A percentile compares a stretch with the other conserved stretches of the same genome.
Conservation (phyloP, 192 early-diverging fungal species). For the Dissophora globulifera region DNA sequence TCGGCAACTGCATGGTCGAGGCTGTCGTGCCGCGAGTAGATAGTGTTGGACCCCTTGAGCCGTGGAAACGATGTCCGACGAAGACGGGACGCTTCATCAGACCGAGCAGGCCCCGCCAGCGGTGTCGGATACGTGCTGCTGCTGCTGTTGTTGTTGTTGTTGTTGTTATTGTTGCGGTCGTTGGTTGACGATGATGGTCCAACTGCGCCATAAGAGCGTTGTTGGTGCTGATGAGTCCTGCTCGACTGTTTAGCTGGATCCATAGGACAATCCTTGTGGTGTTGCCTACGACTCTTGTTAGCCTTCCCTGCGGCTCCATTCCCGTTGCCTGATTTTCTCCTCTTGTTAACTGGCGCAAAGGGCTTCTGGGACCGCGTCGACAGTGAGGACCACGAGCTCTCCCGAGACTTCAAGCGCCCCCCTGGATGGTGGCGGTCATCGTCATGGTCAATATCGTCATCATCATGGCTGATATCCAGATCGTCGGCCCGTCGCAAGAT, state of each 20-base stretch:
- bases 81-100: slow-evolving; percentile 22
- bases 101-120: neutral
- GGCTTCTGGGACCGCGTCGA: slow-evolving; percentile 37
- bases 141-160: no score
- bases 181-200: no score
- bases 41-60: slow-evolving; percentile 5
- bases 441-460: slow-evolving; percentile 2
- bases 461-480: slow-evolving; percentile 24
- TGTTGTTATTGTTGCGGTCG: no score
- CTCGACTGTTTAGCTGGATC: neutral
- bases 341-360: slow-evolving; percentile 44
- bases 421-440: neutral
- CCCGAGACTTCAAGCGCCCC: neutral
- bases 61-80: slow-evolving; percentile 43
- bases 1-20: slow-evolving; percentile 43
- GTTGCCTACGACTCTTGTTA: slow-evolving; percentile 9
- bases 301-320: no score
- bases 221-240: neutral
- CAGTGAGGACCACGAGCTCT: slow-evolving; percentile 21
- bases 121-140: no score
- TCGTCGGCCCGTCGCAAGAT: slow-evolving; percentile 17
- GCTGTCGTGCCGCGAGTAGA: slow-evolving; percentile 40
- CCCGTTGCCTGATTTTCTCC: slow-evolving; percentile 15
- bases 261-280: slow-evolving; percentile 8
- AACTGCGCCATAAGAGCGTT: no score